Conservation (phyloP, 768 basidiomycete genomes). For the Saitozyma podzolica region DNA sequence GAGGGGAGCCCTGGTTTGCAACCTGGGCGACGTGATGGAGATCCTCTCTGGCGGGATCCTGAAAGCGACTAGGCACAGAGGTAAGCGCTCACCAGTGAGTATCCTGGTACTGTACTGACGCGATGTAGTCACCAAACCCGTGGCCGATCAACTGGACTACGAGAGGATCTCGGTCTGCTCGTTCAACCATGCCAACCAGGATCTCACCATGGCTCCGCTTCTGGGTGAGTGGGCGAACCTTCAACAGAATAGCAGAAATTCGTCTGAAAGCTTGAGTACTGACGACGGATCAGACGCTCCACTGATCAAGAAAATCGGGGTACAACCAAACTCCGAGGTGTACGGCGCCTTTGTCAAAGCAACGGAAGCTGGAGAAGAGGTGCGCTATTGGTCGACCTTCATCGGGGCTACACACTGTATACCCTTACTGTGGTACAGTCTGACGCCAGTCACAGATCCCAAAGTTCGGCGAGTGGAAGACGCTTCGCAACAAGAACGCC, state of each 20-base stretch:
- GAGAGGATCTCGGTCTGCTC: constrained; percentile 5
- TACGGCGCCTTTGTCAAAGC: constrained; percentile 5
- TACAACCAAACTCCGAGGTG: background rate
- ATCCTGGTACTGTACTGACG: background rate
- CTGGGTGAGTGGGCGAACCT: background rate
- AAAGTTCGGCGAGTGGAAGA: constrained; percentile 7
- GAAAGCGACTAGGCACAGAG: background rate
- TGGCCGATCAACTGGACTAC: background rate
- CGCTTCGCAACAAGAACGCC: constrained; percentile 3
- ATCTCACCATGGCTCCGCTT: background rate
- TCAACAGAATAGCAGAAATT: too few species aligned
- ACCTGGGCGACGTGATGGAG: constrained; percentile 38
- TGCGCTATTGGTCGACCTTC: background rate
- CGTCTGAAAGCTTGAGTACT: too few species aligned
- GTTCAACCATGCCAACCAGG: constrained; percentile 6
- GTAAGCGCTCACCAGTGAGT: background rate
- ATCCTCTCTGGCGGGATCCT: constrained; percentile 4
- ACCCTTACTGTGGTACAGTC: background rate
- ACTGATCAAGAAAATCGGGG: constrained; percentile 2
- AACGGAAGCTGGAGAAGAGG: background rate
- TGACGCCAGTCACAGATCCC: background rate
- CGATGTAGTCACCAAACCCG: background rate
- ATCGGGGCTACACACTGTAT: background rate
- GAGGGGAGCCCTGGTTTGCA: constrained; percentile 26
- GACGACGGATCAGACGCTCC: background rate